Evolutionary conservation across 2,329 filamentous ascomycete species (phyloP), one percentile per base, ranked within the genome.

Genomic region (Diplodia mutila): DNA sequence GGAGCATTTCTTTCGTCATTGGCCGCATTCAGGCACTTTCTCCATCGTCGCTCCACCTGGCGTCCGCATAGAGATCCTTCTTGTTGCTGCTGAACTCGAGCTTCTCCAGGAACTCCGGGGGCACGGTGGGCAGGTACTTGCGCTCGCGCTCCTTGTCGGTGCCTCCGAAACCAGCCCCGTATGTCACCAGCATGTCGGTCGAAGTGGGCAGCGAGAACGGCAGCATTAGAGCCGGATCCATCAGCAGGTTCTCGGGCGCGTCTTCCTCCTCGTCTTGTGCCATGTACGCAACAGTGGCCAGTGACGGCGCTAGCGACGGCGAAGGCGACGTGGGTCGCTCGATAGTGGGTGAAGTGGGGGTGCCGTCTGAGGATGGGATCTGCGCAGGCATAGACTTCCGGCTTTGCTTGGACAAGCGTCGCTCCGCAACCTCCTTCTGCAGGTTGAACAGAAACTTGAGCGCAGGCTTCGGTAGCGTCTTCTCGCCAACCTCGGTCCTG

Each of bases 181-280:
- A 99, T 71, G 90, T 94, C 57, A 99, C 88, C 57, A 98, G 85
- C 95, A 99, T 99, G 78, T 99, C 95, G 29, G 94, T 98, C 67
- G 93, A 95, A 1, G 94, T 97, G 1, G 95, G 95, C 32, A 99
- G 84, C n/a, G 91, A 91, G 77, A 99, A 99, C 0, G 95, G 95
- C 29, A 99, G 85, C 86, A 97, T 97, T 69, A 97, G 84, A 2
- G 94, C 91, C 3, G 94, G 93, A 75, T 98, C 94, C 65, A 98
- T 81, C 52, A 97, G 87, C 42, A 97, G 84, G 69, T 91, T 86
- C 72, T 92, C 88, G 0, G 91, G 90, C 16, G 89, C 84, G 69
- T 92, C 89, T 53, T 91, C 88, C 21, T 90, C 88, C 11, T 90
- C 87, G 18, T 90, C 76, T 73, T 25, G 34, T 39, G 8, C 54